Conservation (phyloP, 306 rosid genomes). For the Dryas alaskensis region DNA sequence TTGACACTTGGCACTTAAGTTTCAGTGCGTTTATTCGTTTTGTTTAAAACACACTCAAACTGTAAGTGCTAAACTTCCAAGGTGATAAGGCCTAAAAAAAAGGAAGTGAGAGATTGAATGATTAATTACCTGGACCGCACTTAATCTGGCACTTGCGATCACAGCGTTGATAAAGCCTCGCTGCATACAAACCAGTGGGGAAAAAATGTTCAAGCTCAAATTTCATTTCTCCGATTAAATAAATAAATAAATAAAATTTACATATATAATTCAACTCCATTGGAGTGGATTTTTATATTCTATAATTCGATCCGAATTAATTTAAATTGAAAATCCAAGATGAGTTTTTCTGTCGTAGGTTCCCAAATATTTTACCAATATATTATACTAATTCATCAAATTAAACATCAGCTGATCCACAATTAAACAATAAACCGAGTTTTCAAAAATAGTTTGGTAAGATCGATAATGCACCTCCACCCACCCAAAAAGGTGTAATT, state of each 20-base stretch:
- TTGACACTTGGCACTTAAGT: too few relatives aligned
- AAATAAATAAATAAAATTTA: too few relatives aligned
- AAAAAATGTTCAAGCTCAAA: neutral
- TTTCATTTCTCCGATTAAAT: too few relatives aligned
- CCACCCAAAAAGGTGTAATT: too few relatives aligned
- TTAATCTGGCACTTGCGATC: slow-evolving; percentile 50
- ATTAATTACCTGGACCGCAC: slow-evolving; percentile 58
- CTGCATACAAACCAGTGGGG: slow-evolving; percentile 25
- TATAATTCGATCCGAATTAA: neutral
- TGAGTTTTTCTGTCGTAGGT: neutral
- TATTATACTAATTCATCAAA: too few relatives aligned
- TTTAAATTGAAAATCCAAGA: neutral
- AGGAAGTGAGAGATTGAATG: neutral
- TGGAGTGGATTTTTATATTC: neutral
- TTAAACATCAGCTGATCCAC: too few relatives aligned
- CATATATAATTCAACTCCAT: too few relatives aligned
- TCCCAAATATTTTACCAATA: too few relatives aligned
- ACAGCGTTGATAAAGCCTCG: slow-evolving; percentile 48
- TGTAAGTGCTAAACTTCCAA: neutral
- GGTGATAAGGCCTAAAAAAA: neutral
- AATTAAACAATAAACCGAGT: too few relatives aligned
- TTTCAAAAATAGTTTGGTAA: neutral
- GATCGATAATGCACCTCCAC: too few relatives aligned
- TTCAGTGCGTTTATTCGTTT: too few relatives aligned
- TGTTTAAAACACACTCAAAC: neutral